Evolutionary conservation across 306 rosid species (phyloP).

Genomic region (Ceratonia siliqua): DNA sequence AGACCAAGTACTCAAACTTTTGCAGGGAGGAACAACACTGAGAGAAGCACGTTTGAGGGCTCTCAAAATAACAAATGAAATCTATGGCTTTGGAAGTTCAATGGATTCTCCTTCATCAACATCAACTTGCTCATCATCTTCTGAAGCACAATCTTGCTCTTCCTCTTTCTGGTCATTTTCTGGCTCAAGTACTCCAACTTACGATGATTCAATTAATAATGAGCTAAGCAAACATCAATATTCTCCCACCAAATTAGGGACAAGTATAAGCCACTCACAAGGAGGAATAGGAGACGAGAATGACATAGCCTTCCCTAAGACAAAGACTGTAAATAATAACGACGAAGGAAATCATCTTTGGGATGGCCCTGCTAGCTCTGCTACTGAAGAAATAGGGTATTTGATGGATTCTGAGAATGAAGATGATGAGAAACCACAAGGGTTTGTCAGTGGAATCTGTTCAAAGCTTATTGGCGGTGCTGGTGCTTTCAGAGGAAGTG

Average conservation of each 20-base stretch:
- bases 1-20: constrained; percentile 51
- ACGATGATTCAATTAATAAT: constrained; percentile 10
- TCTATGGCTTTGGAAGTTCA: constrained; percentile 71
- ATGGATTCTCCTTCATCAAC: constrained; percentile 31
- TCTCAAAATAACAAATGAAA: constrained; percentile 70
- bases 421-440: constrained; percentile 40
- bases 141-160: constrained; percentile 37
- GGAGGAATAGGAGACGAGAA: constrained; percentile 25
- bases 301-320: not conserved
- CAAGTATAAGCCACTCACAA: not conserved
- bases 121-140: constrained; percentile 35
- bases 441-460: constrained; percentile 47
- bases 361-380: constrained; percentile 38
- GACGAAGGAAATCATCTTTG: constrained; percentile 41
- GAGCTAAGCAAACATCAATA: constrained; percentile 16
- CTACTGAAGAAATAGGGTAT: constrained; percentile 39
- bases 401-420: constrained; percentile 46
- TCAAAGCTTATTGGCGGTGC: constrained; percentile 46
- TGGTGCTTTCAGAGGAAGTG: not conserved
- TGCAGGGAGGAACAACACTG: constrained; percentile 44
- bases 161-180: constrained; percentile 58
- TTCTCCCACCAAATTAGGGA: not conserved
- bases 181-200: constrained; percentile 32
- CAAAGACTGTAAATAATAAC: not conserved
- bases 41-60: constrained; percentile 72